Percentiles rank a stretch among this genome's conserved stretches.
phyloP scores from a whole-genome alignment of 208 protist genomes.

The Leishmania amazonensis region DNA sequence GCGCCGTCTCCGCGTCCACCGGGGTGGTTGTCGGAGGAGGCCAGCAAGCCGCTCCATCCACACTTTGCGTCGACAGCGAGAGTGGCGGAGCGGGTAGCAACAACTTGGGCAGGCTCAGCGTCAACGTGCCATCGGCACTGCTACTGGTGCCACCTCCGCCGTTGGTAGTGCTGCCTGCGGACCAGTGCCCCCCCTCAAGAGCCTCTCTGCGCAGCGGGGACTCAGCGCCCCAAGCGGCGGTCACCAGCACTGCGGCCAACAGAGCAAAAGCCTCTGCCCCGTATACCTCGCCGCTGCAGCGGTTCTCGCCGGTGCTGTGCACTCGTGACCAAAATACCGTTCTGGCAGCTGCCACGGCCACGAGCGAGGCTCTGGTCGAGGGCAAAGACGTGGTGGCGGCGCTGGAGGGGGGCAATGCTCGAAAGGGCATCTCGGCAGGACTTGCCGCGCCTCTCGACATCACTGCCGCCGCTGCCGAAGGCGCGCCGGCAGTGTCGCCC shows the following conservation, averaged over 20 bases:
- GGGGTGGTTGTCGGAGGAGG: background rate
- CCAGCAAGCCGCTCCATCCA: background rate
- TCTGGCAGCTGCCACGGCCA: background rate
- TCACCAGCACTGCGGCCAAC: background rate
- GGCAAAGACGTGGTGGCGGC: background rate
- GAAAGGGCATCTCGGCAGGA: too few relatives aligned
- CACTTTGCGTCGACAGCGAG: background rate
- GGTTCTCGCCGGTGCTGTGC: background rate
- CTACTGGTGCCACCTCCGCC: constrained; percentile 19
- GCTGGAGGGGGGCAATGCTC: background rate
- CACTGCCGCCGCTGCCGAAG: background rate
- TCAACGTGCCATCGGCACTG: background rate
- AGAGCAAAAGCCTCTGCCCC: background rate
- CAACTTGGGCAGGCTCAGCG: background rate
- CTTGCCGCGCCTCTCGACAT: background rate
- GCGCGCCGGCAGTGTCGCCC: background rate
- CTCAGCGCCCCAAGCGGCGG: background rate
- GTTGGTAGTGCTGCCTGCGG: background rate
- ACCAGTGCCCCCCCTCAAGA: background rate
- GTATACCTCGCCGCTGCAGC: background rate
- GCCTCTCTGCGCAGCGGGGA: background rate
- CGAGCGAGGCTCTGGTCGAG: background rate
- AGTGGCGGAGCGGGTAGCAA: background rate
- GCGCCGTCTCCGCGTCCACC: background rate
- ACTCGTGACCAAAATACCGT: too few relatives aligned